phyloP scores from a whole-genome alignment of 2,329 filamentous ascomycete genomes.

The Talaromyces sp. region DNA sequence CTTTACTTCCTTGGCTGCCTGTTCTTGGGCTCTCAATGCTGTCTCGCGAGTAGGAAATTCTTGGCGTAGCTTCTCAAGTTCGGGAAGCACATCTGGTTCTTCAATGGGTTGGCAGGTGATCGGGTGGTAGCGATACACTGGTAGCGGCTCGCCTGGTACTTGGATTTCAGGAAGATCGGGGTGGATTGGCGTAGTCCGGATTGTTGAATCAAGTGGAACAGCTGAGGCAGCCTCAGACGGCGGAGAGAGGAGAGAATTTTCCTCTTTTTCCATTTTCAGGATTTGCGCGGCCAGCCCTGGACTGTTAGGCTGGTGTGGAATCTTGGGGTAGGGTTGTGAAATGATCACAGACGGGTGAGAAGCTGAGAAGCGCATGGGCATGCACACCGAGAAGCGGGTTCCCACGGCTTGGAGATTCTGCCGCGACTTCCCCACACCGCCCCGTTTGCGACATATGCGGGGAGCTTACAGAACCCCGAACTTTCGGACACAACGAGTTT shows the following conservation, averaged over 20 bases:
- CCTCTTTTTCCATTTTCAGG: conserved; percentile 25
- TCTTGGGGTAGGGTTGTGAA: not conserved
- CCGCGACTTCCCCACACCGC: conserved; percentile 20
- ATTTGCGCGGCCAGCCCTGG: not conserved
- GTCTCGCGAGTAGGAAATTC: conserved; percentile 40
- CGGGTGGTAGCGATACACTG: conserved; percentile 41
- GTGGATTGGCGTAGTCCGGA: conserved; percentile 45
- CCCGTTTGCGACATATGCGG: conserved; percentile 17
- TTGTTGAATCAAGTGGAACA: conserved; percentile 38
- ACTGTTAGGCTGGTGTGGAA: not conserved
- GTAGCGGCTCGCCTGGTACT: conserved; percentile 39
- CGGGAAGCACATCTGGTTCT: conserved; percentile 28
- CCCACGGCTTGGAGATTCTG: conserved; percentile 17
- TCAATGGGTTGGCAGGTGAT: conserved; percentile 42
- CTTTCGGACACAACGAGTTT: conserved; percentile 10
- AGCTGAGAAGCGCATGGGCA: not conserved
- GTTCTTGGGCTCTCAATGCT: conserved; percentile 41
- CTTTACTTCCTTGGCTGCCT: conserved; percentile 41
- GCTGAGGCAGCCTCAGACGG: conserved; percentile 34
- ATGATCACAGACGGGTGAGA: not conserved
- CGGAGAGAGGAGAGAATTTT: conserved; percentile 38
- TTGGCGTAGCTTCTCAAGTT: conserved; percentile 40
- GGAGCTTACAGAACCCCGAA: conserved; percentile 7
- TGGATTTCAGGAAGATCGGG: conserved; percentile 41
- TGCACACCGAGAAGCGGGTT: not conserved